phyloP scores from a whole-genome alignment of 805 yeast species.

The Candida cerambycidarum region DNA sequence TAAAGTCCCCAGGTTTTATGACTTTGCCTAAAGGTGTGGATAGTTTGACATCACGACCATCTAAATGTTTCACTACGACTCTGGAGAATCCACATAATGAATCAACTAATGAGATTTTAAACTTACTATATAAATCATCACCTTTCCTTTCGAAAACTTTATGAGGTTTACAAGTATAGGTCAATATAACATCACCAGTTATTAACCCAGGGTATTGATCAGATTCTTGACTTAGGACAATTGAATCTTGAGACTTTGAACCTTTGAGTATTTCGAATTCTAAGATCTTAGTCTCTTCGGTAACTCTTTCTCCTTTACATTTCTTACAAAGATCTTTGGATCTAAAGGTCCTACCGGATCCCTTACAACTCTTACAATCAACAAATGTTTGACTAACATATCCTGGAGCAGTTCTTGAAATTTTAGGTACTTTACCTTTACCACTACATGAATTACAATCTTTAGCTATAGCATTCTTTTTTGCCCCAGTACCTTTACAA shows the following conservation, averaged over 20 bases:
- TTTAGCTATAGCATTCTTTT: conserved; percentile 52
- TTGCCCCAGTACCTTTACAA: conserved; percentile 80
- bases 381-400: conserved; percentile 61
- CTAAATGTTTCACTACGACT: conserved; percentile 68
- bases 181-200: conserved; percentile 77
- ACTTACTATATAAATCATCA: conserved; percentile 60
- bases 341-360: conserved; percentile 60
- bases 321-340: conserved; percentile 73
- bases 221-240: conserved; percentile 66
- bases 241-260: conserved; percentile 56
- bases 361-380: conserved; percentile 68
- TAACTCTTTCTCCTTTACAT: conserved; percentile 65
- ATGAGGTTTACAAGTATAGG: conserved; percentile 52
- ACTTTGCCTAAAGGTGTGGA: conserved; percentile 78
- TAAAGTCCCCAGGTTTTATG: conserved; percentile 68
- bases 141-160: conserved; percentile 54
- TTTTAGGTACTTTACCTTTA: conserved; percentile 57
- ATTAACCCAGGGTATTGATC: conserved; percentile 72
- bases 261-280: conserved; percentile 81
- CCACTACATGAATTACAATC: conserved; percentile 74
- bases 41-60: conserved; percentile 69
- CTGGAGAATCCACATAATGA: conserved; percentile 81
- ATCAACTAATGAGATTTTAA: conserved; percentile 69
- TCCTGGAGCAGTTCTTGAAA: conserved; percentile 72
- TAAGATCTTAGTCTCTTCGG: conserved; percentile 65